Evolutionary conservation across 2,329 filamentous ascomycete genomes (phyloP), one percentile per base, ranked within the genome.

Genomic region (Aspergillus ibericus): DNA sequence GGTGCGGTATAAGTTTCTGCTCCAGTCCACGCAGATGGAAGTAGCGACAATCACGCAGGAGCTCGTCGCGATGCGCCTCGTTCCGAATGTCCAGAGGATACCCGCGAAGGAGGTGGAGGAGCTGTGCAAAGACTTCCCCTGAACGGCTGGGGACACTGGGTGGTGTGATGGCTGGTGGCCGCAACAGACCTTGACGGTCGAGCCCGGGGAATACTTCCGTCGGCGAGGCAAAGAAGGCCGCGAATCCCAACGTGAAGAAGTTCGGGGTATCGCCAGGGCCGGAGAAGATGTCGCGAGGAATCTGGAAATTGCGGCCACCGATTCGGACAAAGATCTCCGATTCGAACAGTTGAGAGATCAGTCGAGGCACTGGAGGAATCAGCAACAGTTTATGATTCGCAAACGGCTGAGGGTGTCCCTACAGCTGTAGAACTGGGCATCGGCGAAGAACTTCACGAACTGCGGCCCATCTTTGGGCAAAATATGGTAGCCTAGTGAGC

Each of bases 371-470:
- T 93, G 49, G 25, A 9, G 5, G n/a, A n/a, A 64, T 55, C 5
- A 64, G 40, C 32, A 12, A n/a, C 9, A 29, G 25, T 8, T 9
- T 18, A 8, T 20, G 12, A 1, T 32, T 32, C 22, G 7, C 25
- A 3, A 1, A 1, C 3, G 5, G 9, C 22, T 13, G 20, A 32
- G 10, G 22, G n/a, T 15, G 16, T 15, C 75, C 86, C 71, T 80
- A 92, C 90, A 78, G 70, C 86, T 92, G 76, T 97, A 98, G 77
- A 97, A 97, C 71, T 97, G 93, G 1, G 93, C 92, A 75, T 98
- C 93, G 18, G 93, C 92, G 75, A 96, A 97, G 29, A 98, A 81
- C 58, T 90, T 92, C 67, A 97, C 93, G 75, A 93, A 97, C 75
- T 97, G 91, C 55, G 87, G 85, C 52, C 90, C 90, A 77, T 96